Conservation (phyloP, 1,284 basidiomycete genomes). For the Ustilago shanxiensis region DNA sequence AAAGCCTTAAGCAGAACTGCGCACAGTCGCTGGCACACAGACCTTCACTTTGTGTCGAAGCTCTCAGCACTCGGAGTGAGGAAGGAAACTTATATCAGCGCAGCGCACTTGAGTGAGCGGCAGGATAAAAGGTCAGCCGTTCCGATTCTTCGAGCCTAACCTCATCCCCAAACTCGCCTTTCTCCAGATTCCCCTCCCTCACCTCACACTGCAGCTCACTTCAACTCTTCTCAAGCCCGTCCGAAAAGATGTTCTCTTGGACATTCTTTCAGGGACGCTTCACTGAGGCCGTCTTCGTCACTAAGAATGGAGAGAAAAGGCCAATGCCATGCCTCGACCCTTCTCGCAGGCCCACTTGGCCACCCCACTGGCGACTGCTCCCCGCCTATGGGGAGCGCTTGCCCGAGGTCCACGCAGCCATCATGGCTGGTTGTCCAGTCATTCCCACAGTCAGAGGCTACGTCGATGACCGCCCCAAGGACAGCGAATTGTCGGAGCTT, state of each 20-base stretch:
- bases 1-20: too few relatives aligned
- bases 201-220: not conserved
- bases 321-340: not conserved
- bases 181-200: too few relatives aligned
- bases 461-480: not conserved
- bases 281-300: not conserved
- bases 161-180: too few relatives aligned
- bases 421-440: conserved; percentile 3
- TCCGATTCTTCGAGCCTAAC: too few relatives aligned
- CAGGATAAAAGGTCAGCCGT: too few relatives aligned
- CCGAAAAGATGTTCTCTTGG: not conserved
- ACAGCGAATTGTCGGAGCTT: not conserved
- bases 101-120: too few relatives aligned
- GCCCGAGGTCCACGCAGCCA: not conserved
- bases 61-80: too few relatives aligned
- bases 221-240: not conserved
- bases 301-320: not conserved
- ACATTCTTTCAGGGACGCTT: not conserved
- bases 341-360: not conserved
- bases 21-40: too few relatives aligned
- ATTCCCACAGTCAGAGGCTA: not conserved
- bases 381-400: not conserved
- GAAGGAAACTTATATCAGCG: too few relatives aligned
- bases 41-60: too few relatives aligned
- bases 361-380: not conserved